Evolutionary conservation across 495 filamentous ascomycete genomes (phyloP).

Genomic region (Platismatia glauca): DNA sequence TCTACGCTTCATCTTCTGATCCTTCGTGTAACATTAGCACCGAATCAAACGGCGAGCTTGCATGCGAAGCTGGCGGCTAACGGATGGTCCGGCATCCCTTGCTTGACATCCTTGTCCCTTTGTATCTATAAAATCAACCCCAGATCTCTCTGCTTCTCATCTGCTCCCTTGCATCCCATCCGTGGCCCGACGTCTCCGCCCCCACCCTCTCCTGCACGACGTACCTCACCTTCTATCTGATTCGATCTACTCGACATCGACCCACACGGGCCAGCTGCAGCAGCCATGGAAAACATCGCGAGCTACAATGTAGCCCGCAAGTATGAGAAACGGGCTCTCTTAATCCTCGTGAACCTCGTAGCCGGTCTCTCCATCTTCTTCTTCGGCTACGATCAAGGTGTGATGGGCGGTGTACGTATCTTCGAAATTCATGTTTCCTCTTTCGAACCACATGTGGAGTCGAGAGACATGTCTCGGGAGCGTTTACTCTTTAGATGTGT

Average conservation of each 20-base stretch:
- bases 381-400: constrained; percentile 44
- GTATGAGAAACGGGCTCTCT: constrained; percentile 46
- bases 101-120: not conserved
- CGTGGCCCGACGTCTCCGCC: not conserved
- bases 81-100: constrained; percentile 1
- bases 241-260: not conserved
- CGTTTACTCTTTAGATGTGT: too few relatives aligned
- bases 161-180: not conserved
- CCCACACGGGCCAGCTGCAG: not conserved
- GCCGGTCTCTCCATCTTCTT: constrained; percentile 38
- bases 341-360: constrained; percentile 43
- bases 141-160: not conserved
- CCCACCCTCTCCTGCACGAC: too few relatives aligned
- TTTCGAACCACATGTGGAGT: too few relatives aligned
- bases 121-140: not conserved
- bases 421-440: too few relatives aligned
- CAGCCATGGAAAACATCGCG: constrained; percentile 29
- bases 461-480: too few relatives aligned
- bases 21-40: not conserved
- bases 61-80: not conserved
- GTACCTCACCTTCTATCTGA: not conserved
- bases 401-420: constrained; percentile 41
- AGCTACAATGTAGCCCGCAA: constrained; percentile 49
- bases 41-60: not conserved
- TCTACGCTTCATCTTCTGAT: too few relatives aligned